Evolutionary conservation across 805 yeast genomes (phyloP).

Genomic region (Torulaspora indica): DNA sequence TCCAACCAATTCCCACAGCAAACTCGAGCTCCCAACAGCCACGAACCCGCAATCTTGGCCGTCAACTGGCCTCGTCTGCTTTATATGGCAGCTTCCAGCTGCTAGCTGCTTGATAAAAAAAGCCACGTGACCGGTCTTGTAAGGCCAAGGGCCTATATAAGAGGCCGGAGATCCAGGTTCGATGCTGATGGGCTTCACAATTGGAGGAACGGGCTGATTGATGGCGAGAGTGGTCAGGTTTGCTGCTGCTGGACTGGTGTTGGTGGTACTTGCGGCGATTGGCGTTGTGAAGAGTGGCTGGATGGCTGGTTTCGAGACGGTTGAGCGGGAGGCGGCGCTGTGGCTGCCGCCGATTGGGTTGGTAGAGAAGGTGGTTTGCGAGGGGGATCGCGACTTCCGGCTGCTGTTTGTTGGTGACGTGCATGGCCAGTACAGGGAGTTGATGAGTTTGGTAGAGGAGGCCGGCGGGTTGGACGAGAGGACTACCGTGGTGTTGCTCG

Average conservation of each 20-base stretch:
- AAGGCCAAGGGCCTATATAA: too few species aligned
- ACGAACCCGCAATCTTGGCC: background rate
- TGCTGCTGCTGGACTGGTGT: conserved; percentile 1
- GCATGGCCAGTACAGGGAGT: conserved; percentile 67
- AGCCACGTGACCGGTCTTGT: too few species aligned
- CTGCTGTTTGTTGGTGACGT: conserved; percentile 78
- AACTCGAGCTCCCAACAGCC: background rate
- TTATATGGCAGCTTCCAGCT: too few species aligned
- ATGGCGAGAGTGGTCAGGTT: background rate
- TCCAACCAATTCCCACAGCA: background rate
- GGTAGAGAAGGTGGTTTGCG: conserved; percentile 7
- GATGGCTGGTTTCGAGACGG: background rate
- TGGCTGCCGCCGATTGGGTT: conserved; percentile 10
- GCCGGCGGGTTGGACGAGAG: conserved; percentile 42
- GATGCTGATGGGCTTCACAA: too few species aligned
- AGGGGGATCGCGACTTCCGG: conserved; percentile 33
- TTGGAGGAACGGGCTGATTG: background rate
- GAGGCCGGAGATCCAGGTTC: background rate
- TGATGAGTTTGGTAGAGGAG: conserved; percentile 50
- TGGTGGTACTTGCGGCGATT: background rate
- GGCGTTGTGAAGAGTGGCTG: conserved; percentile 1
- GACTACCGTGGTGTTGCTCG: conserved; percentile 54
- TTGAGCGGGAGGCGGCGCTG: background rate
- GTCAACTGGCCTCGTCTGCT: too few species aligned
- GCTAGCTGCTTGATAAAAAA: too few species aligned